Base-by-base conservation (phyloP, 495 filamentous ascomycete genomes). In the Melanomma pulvis-pyrius region DNA sequence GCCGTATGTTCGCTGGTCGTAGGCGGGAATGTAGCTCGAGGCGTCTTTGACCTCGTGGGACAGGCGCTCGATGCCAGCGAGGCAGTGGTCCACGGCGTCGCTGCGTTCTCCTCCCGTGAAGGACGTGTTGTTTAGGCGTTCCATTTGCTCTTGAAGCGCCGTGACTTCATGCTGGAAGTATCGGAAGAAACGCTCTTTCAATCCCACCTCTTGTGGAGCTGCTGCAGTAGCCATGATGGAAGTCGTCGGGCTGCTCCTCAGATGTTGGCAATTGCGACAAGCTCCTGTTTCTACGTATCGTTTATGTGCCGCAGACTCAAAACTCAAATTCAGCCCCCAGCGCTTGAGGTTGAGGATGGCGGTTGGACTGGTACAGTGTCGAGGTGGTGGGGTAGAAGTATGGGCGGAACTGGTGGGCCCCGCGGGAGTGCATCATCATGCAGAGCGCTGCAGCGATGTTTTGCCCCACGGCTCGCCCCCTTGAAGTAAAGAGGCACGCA, bases 111-210 rank as follows among this genome's bases (percentile, higher is more conserved):
- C 82, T 39, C 82, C 84, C 4, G 84, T 74, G 1, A 84, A 68
- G 8, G 80, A 75, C 7, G 80, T 82, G 67, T 79, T 78, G 13
- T 78, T 77, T 4, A 90, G 79, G 9, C 77, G 78, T 29, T 82
- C 80, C 76, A 89, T 88, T 57, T 86, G 80, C 71, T 86, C 80
- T 71, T 88, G 86, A 0, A 91, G 75, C 34, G 79, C 87, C 15
- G 84, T 86, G 65, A 88, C 86, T 74, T 88, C 84, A 75, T 86
- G 82, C 63, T 89, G 88, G 68, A 93, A 94, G 74, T 89, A 87
- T 65, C 86, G 86, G 74, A 91, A 91, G 80, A 96, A 93, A 9
- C 82, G 82, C 69, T 90, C 88, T 55, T 91, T 92, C 49, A 87
- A 74, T 8, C 77, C 75, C 5, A 81, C 78, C 54, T 83, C 29